A percentile compares a stretch with the other conserved stretches of the same genome.
phyloP scores from a whole-genome alignment of 139 green algal species.

The Coccomyxa sp. region DNA sequence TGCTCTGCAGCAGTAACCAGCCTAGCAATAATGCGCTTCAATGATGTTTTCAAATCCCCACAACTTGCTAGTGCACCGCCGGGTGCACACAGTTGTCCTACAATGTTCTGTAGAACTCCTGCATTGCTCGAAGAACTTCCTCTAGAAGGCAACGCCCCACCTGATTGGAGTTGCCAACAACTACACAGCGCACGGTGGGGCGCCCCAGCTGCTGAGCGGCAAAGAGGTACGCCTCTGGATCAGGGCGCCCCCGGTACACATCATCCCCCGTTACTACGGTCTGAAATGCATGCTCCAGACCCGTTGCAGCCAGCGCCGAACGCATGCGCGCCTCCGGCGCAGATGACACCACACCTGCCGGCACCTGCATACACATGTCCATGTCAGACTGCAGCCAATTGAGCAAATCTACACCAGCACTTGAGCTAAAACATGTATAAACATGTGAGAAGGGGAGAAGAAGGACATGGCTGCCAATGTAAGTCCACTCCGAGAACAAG shows the following conservation, averaged over 20 bases:
- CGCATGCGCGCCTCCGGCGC: constrained; percentile 47
- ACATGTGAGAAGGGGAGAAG: too few relatives aligned
- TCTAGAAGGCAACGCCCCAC: not conserved
- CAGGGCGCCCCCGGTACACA: constrained; percentile 57
- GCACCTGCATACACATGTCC: constrained; percentile 30
- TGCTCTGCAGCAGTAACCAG: too few relatives aligned
- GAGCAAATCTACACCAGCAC: not conserved
- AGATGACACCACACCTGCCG: constrained; percentile 69
- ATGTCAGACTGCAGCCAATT: too few relatives aligned
- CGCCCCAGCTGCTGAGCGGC: constrained; percentile 69
- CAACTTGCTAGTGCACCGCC: too few relatives aligned
- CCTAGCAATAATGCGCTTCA: too few relatives aligned
- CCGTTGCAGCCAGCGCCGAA: constrained; percentile 40
- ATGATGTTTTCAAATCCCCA: too few relatives aligned
- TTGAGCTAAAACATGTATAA: not conserved
- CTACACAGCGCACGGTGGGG: constrained; percentile 84
- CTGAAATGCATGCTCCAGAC: constrained; percentile 62
- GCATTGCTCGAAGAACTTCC: too few relatives aligned
- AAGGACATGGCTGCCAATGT: too few relatives aligned
- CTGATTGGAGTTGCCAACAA: constrained; percentile 66
- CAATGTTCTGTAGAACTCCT: too few relatives aligned
- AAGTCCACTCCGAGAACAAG: too few relatives aligned
- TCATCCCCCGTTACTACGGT: constrained; percentile 78
- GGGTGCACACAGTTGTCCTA: too few relatives aligned
- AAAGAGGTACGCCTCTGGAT: constrained; percentile 72